A percentile compares a stretch with the other conserved stretches of the same genome.
These are phyloP conservation scores for Aspergillus felis DNA, from an alignment of 2,329 filamentous ascomycete species.

Conservation along the genomic window DNA sequence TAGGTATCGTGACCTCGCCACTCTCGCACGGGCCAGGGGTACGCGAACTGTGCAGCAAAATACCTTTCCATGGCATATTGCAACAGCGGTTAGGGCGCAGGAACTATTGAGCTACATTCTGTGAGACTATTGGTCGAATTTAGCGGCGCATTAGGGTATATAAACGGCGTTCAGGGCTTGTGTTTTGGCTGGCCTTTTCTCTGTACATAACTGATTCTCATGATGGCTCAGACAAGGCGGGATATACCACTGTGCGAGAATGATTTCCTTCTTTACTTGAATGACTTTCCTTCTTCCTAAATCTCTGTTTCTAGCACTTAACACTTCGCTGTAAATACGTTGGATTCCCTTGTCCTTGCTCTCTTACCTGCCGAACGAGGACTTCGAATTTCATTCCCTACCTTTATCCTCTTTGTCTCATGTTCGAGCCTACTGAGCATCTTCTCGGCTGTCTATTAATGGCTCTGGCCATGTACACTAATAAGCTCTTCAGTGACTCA, in stretches of 20 bases:
- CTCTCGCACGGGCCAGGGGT: slow-evolving; percentile 40
- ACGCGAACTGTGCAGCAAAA: slow-evolving; percentile 39
- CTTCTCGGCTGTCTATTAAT: not conserved
- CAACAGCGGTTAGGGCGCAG: slow-evolving; percentile 41
- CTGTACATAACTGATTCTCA: slow-evolving; percentile 11
- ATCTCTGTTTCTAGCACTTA: not conserved
- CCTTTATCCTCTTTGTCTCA: not conserved
- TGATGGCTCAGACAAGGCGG: not conserved
- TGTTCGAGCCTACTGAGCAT: not conserved
- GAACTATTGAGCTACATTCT: slow-evolving; percentile 40
- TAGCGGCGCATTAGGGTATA: slow-evolving; percentile 4
- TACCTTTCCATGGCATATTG: slow-evolving; percentile 47
- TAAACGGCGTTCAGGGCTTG: slow-evolving; percentile 9
- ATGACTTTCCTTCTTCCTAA: not conserved
- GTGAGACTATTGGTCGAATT: slow-evolving; percentile 18
- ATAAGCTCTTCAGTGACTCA: not conserved
- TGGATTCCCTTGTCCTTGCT: not conserved
- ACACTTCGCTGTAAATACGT: not conserved
- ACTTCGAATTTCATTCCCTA: not conserved
- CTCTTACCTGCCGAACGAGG: not conserved
- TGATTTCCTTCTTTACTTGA: not conserved
- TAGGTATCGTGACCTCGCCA: slow-evolving; percentile 44
- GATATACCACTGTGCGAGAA: slow-evolving; percentile 2
- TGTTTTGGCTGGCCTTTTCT: not conserved
- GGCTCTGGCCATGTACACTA: not conserved